Evolutionary conservation across 495 filamentous ascomycete species (phyloP).

Genomic region (Pyronema omphalodes): DNA sequence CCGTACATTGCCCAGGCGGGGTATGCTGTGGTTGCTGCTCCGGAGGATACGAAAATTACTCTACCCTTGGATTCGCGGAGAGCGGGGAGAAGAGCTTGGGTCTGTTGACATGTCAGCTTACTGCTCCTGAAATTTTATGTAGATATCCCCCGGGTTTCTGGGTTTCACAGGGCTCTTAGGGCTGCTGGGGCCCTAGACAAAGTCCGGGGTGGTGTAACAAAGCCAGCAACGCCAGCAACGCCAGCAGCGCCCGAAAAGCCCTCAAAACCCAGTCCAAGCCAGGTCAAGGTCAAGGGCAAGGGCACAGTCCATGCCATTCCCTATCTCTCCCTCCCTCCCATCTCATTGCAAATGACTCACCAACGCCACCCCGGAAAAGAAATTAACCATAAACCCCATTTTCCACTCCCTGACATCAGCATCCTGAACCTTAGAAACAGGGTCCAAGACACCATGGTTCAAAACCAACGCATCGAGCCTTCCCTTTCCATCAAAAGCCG

Average conservation of each 20-base stretch:
- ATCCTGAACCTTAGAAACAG: conserved; percentile 53
- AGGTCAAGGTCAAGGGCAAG: too few relatives aligned
- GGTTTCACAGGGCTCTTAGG: too few relatives aligned
- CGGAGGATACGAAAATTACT: conserved; percentile 58
- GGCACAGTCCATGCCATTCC: too few relatives aligned
- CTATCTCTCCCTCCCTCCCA: too few relatives aligned
- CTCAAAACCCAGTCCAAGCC: background rate
- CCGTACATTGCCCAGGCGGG: conserved; percentile 60
- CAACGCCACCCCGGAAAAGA: conserved; percentile 61
- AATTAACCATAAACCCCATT: conserved; percentile 59
- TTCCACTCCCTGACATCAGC: conserved; percentile 52
- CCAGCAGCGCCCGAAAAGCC: too few relatives aligned
- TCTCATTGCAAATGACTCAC: too few relatives aligned
- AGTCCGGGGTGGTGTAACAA: too few relatives aligned
- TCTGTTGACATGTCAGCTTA: conserved; percentile 27
- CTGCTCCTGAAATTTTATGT: too few relatives aligned
- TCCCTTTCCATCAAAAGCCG: conserved; percentile 35
- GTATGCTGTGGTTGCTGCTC: conserved; percentile 50
- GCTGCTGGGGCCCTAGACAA: too few relatives aligned
- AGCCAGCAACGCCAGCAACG: conserved; percentile 8
- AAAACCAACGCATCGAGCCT: conserved; percentile 63
- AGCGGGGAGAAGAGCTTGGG: conserved; percentile 52
- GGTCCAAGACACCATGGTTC: conserved; percentile 69
- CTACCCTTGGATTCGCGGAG: conserved; percentile 50
- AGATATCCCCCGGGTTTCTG: too few relatives aligned